Conservation (phyloP, 208 protist species). For the Cochliopodium minus region DNA sequence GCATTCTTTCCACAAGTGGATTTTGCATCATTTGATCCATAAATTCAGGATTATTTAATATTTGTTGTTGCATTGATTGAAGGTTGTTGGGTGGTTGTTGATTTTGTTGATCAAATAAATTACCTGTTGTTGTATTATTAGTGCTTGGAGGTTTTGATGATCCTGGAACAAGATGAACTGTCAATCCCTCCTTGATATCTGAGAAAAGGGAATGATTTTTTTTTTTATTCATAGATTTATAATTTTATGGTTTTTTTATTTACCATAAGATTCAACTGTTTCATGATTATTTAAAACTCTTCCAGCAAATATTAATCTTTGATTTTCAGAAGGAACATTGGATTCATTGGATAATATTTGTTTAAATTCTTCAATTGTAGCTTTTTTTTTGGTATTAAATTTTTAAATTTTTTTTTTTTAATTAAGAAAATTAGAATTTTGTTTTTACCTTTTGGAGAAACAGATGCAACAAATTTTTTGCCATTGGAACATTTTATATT, state of each 20-base stretch:
- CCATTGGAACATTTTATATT: conserved; percentile 1
- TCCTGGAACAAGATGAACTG: conserved; percentile 35
- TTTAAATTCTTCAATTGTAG: conserved; percentile 39
- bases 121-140: neutral
- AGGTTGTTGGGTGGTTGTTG: neutral
- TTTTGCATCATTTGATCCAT: conserved; percentile 41
- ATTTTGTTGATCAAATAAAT: too few relatives aligned
- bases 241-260: neutral
- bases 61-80: neutral
- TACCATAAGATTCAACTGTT: conserved; percentile 32
- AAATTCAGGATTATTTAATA: conserved; percentile 21
- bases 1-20: conserved; percentile 29
- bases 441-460: neutral
- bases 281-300: conserved; percentile 40
- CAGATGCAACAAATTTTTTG: neutral
- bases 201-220: neutral
- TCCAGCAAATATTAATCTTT: conserved; percentile 47
- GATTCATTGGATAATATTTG: conserved; percentile 21
- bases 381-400: neutral
- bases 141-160: conserved; percentile 1
- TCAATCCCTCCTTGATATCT: conserved; percentile 41
- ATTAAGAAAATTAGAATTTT: too few relatives aligned
- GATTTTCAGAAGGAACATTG: conserved; percentile 33
- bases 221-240: neutral
- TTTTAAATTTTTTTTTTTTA: conserved; percentile 5